Percentiles rank a stretch among this genome's conserved stretches.
phyloP scores from a whole-genome alignment of 2,329 filamentous ascomycete species.

The Bipolaris sorokiniana region DNA sequence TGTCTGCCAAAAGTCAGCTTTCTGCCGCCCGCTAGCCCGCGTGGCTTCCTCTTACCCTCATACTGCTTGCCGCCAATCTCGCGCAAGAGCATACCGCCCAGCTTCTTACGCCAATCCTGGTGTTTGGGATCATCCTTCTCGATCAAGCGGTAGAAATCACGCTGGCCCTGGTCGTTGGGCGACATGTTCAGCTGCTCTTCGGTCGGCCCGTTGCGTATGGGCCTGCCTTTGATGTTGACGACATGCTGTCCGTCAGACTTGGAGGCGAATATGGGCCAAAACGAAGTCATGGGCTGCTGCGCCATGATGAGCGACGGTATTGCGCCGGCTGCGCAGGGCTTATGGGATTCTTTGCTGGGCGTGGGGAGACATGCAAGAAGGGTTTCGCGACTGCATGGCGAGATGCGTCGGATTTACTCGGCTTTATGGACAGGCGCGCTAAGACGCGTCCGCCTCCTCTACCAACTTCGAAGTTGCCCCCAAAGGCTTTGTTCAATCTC shows the following conservation, averaged over 20 bases:
- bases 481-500: background rate
- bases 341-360: background rate
- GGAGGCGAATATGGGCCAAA: slow-evolving; percentile 55
- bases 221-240: slow-evolving; percentile 56
- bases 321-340: slow-evolving; percentile 13
- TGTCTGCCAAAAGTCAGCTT: slow-evolving; percentile 47
- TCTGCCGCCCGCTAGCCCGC: background rate
- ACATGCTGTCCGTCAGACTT: slow-evolving; percentile 59
- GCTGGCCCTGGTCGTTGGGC: slow-evolving; percentile 60
- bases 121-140: slow-evolving; percentile 59
- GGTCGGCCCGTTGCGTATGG: slow-evolving; percentile 60
- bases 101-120: slow-evolving; percentile 64
- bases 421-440: slow-evolving; percentile 10
- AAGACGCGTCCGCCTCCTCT: slow-evolving; percentile 7
- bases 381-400: background rate
- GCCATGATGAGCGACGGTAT: slow-evolving; percentile 32
- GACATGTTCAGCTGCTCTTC: slow-evolving; percentile 59
- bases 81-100: slow-evolving; percentile 63
- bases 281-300: slow-evolving; percentile 50
- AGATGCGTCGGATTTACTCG: slow-evolving; percentile 4
- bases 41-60: slow-evolving; percentile 29
- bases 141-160: slow-evolving; percentile 62
- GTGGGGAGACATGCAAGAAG: background rate
- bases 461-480: background rate
- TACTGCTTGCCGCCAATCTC: slow-evolving; percentile 52